These are phyloP conservation scores for Benincasa hispida DNA, from an alignment of 306 rosid genomes.

Conservation along the genomic window DNA sequence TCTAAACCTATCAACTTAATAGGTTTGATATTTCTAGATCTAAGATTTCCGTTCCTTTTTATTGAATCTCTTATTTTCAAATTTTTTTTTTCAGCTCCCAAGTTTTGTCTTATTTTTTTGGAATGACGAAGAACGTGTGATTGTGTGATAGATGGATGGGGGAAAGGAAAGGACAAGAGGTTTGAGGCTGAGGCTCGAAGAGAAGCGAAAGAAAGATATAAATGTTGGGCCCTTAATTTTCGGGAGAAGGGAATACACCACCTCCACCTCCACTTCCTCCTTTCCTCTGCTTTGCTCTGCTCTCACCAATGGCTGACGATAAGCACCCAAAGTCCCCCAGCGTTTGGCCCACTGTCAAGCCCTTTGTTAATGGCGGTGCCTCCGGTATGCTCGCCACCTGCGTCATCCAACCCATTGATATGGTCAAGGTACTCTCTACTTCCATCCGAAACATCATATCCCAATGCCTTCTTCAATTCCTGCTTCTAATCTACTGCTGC, in stretches of 20 bases:
- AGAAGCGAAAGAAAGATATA: neutral
- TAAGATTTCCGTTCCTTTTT: no score
- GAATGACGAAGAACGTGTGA: no score
- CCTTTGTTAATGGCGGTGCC: slow-evolving; percentile 85
- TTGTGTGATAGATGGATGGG: no score
- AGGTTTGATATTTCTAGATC: no score
- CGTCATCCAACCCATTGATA: slow-evolving; percentile 86
- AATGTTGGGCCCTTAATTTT: neutral
- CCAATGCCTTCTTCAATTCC: neutral
- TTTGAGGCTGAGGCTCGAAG: neutral
- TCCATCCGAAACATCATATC: neutral
- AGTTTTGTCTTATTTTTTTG: no score
- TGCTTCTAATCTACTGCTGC: neutral
- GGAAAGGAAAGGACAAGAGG: neutral
- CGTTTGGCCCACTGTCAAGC: slow-evolving; percentile 75
- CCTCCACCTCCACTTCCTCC: neutral
- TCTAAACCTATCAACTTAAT: no score
- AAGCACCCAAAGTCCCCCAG: slow-evolving; percentile 40
- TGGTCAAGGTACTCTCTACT: slow-evolving; percentile 62
- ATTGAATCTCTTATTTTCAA: no score
- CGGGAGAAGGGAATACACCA: neutral
- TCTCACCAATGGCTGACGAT: slow-evolving; percentile 58
- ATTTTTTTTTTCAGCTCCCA: no score
- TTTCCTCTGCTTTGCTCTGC: neutral
- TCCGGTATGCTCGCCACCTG: slow-evolving; percentile 99